Evolutionary conservation across 2,329 filamentous ascomycete species (phyloP), one percentile per base, ranked within the genome.

Genomic region (Fusarium coffeatum): DNA sequence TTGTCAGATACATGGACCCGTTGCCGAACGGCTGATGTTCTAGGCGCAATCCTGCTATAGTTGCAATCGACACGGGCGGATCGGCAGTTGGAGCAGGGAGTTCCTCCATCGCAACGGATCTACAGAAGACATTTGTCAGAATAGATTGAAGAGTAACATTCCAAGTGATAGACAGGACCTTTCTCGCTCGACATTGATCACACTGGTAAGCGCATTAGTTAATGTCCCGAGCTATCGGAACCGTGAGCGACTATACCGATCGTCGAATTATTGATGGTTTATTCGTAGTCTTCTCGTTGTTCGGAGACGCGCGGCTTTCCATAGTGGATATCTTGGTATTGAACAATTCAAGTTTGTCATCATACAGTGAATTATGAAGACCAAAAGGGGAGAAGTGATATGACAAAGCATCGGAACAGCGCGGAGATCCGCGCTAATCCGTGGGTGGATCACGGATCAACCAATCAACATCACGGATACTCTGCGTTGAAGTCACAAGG

Each of bases 1-100:
- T 80, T 66, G 41, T 77, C 70, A 6, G 80, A 81, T 27, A 82
- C 77, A 41, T 80, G 58, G 5, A 80, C 75, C 40, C 80, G 76
- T 53, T 80, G 79, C 59, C 76, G 78, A 1, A 76, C 37, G 20
- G 72, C 20, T 40, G 72, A 49, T 40, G 70, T 46, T 34, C 70
- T 75, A 6, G 76, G 61, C 7, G 75, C 60, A 18, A 80, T 61
- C 2, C 69, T 34, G 27, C 77, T 78, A 50, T 80, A 76, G 7
- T 76, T 79, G 60, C 80, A 80, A 10, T 71, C 46, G 15, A 80
- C 56, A 40, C 77, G 72, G 37, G 77, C 73, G 13, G 77, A 72
- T 12, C 73, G 27, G 55, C 80, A 82, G 51, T 80, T 80, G 5
- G 78, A 73, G 12, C 72, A 74, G 12, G 72, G 72, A 0, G 65